Conservation (phyloP, 495 filamentous ascomycete genomes). For the Chaetomidium leptoderma region DNA sequence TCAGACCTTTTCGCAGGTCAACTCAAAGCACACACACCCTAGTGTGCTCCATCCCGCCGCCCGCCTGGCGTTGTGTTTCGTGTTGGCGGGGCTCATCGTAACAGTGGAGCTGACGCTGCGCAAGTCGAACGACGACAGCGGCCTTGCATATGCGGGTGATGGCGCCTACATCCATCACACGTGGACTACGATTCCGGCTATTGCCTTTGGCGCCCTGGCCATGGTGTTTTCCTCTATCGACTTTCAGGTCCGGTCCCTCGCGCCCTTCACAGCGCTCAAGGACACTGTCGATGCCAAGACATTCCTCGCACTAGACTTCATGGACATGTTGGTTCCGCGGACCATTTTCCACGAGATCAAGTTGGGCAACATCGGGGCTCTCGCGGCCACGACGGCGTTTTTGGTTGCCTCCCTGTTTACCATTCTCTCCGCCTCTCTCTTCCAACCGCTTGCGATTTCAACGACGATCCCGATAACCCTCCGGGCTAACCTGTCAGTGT, state of each 20-base stretch:
- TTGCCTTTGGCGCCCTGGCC: slow-evolving; percentile 7
- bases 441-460: background rate
- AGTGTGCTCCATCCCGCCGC: background rate
- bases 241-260: slow-evolving; percentile 9
- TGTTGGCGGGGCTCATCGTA: slow-evolving; percentile 8
- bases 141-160: slow-evolving; percentile 15
- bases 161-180: slow-evolving; percentile 18
- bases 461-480: background rate
- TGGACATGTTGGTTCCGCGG: slow-evolving; percentile 15
- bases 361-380: slow-evolving; percentile 6
- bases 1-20: background rate
- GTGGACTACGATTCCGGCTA: slow-evolving; percentile 18
- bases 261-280: slow-evolving; percentile 8
- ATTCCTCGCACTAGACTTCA: slow-evolving; percentile 5
- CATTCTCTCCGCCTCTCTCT: slow-evolving; percentile 22
- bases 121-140: slow-evolving; percentile 11
- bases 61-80: background rate
- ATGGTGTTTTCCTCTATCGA: slow-evolving; percentile 13
- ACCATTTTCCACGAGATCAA: slow-evolving; percentile 9
- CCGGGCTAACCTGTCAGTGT: slow-evolving; percentile 2
- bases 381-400: slow-evolving; percentile 15
- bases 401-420: slow-evolving; percentile 14
- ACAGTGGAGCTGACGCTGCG: slow-evolving; percentile 12
- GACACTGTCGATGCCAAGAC: background rate
- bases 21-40: background rate